Evolutionary conservation across 352 stramenopile genomes (phyloP).

Genomic region (Elongisporangium anandrum): DNA sequence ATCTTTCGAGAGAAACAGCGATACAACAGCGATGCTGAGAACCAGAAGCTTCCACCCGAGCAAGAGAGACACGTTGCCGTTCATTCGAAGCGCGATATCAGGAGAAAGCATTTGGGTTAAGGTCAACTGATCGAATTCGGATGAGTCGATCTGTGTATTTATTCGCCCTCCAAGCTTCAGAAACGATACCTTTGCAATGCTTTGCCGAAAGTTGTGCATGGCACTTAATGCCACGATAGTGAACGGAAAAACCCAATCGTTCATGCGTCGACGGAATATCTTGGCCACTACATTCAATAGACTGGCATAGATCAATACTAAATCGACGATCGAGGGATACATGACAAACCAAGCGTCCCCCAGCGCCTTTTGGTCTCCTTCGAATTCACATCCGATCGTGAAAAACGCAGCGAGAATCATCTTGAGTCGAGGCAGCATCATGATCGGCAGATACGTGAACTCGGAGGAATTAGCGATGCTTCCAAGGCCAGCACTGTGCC

Average conservation of each 20-base stretch:
- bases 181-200: conserved; percentile 6
- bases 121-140: conserved; percentile 5
- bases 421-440: conserved; percentile 12
- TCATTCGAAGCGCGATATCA: conserved; percentile 19
- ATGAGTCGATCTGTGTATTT: conserved; percentile 2
- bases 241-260: conserved; percentile 20
- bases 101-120: conserved; percentile 17
- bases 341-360: conserved; percentile 24
- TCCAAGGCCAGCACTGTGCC: conserved; percentile 11
- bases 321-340: conserved; percentile 24
- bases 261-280: conserved; percentile 12
- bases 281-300: conserved; percentile 14
- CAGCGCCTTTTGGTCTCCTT: conserved; percentile 15
- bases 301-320: conserved; percentile 21
- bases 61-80: conserved; percentile 18
- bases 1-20: background rate
- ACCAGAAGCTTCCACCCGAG: conserved; percentile 16
- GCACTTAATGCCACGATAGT: conserved; percentile 13
- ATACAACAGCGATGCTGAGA: conserved; percentile 8
- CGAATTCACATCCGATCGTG: conserved; percentile 15
- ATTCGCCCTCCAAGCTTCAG: conserved; percentile 13
- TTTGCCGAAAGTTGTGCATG: conserved; percentile 7
- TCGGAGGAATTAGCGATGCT: conserved; percentile 11
- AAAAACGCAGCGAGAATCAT: conserved; percentile 13
- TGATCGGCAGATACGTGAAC: conserved; percentile 18